A percentile compares a stretch with the other conserved stretches of the same genome.
phyloP scores from a whole-genome alignment of 805 yeast species.

The Candida namnaoensis region DNA sequence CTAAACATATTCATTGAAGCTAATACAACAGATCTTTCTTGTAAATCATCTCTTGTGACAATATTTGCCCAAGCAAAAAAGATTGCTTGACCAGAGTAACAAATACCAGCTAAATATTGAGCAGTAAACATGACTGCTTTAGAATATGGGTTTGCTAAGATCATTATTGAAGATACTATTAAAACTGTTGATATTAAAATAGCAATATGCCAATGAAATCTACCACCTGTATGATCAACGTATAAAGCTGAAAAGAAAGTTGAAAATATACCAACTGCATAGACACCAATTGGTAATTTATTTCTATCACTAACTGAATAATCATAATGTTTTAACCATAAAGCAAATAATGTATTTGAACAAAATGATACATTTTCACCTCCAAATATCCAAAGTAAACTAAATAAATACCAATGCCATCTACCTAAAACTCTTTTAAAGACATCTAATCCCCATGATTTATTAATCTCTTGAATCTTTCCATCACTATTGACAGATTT shows the following conservation, averaged over 20 bases:
- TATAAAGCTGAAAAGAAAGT: constrained; percentile 35
- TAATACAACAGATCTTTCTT: constrained; percentile 55
- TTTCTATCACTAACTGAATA: constrained; percentile 38
- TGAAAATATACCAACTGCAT: constrained; percentile 39
- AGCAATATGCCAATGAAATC: constrained; percentile 45
- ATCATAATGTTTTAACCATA: constrained; percentile 32
- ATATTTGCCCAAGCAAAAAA: constrained; percentile 60
- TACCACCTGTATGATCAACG: constrained; percentile 30
- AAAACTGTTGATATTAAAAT: constrained; percentile 31
- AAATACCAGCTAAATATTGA: constrained; percentile 44
- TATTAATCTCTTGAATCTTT: constrained; percentile 18
- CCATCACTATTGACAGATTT: constrained; percentile 22
- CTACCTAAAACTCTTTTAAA: constrained; percentile 36
- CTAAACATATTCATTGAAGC: constrained; percentile 63
- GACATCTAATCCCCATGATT: constrained; percentile 19
- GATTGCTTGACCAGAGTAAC: constrained; percentile 52
- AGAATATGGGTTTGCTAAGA: constrained; percentile 30
- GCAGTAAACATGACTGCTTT: constrained; percentile 37
- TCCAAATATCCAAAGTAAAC: constrained; percentile 41
- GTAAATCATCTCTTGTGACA: constrained; percentile 47
- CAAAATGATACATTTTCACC: constrained; percentile 40
- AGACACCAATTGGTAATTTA: constrained; percentile 47
- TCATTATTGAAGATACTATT: constrained; percentile 38
- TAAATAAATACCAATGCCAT: constrained; percentile 53
- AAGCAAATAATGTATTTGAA: constrained; percentile 35